These are phyloP conservation scores for Selaginella tamariscina DNA, from an alignment of 75 land plant genomes.

Conservation along the genomic window DNA sequence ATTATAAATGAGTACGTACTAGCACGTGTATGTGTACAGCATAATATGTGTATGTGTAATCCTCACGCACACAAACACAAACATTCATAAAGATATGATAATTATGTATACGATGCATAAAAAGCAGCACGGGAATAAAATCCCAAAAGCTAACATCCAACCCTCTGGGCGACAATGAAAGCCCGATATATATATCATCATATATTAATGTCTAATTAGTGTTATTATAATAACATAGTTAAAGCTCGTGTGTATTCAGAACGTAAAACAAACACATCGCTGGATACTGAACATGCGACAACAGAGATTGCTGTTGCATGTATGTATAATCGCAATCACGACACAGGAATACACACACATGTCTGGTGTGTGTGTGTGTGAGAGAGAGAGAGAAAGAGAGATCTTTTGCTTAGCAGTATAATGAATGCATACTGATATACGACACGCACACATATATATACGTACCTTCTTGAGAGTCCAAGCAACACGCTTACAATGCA, in stretches of 20 bases:
- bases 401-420: not conserved
- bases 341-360: too few species aligned
- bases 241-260: too few species aligned
- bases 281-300: not conserved
- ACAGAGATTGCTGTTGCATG: not conserved
- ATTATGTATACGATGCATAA: not conserved
- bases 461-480: slow-evolving; percentile 53
- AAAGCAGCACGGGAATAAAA: not conserved
- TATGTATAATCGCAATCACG: too few species aligned
- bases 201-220: too few species aligned
- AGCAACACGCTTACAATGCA: slow-evolving; percentile 59
- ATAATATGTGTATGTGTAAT: too few species aligned
- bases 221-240: too few species aligned
- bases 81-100: not conserved
- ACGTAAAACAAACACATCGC: too few species aligned
- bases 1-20: too few species aligned
- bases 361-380: not conserved
- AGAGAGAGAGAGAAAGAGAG: not conserved
- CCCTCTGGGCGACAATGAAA: too few species aligned
- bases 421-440: not conserved
- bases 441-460: not conserved
- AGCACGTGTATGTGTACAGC: too few species aligned
- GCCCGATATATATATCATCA: too few species aligned
- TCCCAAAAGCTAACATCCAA: too few species aligned
- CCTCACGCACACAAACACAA: not conserved